Conservation (phyloP, 2,329 filamentous ascomycete species). For the Colletotrichum incanum region DNA sequence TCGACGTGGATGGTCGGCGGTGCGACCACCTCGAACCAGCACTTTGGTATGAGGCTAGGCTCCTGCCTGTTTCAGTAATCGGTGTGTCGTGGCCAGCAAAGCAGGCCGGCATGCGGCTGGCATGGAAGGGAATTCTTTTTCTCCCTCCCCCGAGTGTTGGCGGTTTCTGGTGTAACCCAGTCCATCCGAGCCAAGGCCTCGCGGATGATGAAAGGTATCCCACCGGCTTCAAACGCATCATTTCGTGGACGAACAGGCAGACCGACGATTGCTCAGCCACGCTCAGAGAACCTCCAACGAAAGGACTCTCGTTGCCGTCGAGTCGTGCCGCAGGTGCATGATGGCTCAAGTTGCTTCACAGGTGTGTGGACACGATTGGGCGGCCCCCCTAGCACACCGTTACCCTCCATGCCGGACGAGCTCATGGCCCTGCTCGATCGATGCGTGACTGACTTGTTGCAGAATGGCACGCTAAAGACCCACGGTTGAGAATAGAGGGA, state of each 20-base stretch:
- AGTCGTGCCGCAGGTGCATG: background rate
- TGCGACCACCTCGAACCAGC: slow-evolving; percentile 36
- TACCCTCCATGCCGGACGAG: slow-evolving; percentile 6
- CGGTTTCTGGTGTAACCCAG: slow-evolving; percentile 18
- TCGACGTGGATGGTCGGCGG: slow-evolving; percentile 19
- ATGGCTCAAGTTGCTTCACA: background rate
- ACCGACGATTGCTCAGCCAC: background rate
- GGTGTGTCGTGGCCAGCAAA: slow-evolving; percentile 14
- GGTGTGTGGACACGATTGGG: background rate
- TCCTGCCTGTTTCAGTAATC: slow-evolving; percentile 10
- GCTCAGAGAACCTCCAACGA: background rate
- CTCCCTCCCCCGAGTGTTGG: slow-evolving; percentile 9
- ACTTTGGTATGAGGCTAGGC: slow-evolving; percentile 26
- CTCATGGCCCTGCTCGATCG: slow-evolving; percentile 16
- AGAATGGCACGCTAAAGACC: slow-evolving; percentile 39
- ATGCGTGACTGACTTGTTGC: slow-evolving; percentile 35
- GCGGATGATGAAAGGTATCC: slow-evolving; percentile 7
- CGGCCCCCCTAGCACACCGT: slow-evolving; percentile 2
- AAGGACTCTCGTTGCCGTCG: background rate
- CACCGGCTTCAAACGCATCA: background rate
- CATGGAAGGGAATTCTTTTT: background rate
- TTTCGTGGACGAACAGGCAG: slow-evolving; percentile 5
- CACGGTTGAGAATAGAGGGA: slow-evolving; percentile 4
- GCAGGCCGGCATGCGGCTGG: slow-evolving; percentile 6
- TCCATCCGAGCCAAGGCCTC: background rate